A percentile compares a stretch with the other conserved stretches of the same genome.
phyloP scores from a whole-genome alignment of 108 stramenopile genomes.

The Skeletonema marinoi region DNA sequence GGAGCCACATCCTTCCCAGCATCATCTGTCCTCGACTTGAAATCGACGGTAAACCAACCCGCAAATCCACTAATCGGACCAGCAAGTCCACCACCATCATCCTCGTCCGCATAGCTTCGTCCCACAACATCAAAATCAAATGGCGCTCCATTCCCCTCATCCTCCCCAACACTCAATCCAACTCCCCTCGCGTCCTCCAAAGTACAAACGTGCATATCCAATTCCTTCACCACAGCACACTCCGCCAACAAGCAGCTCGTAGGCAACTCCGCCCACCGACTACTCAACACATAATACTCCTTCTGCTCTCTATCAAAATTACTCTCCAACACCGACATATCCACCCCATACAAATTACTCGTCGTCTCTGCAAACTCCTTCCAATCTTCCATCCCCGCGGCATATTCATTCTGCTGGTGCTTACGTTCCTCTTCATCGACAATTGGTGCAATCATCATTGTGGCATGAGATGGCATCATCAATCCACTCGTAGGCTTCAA shows the following conservation, averaged over 20 bases:
- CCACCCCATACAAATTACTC: conserved; percentile 83
- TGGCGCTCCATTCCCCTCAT: conserved; percentile 41
- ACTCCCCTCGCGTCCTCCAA: conserved; percentile 91
- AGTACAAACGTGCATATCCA: conserved; percentile 95
- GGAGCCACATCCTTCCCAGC: conserved; percentile 67
- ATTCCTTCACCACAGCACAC: conserved; percentile 71
- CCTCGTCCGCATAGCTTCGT: conserved; percentile 11
- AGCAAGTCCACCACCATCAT: neutral
- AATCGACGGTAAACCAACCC: conserved; percentile 98
- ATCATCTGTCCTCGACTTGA: conserved; percentile 81
- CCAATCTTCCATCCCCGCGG: conserved; percentile 92
- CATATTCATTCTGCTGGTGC: conserved; percentile 75
- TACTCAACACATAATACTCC: conserved; percentile 91
- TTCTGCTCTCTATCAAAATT: conserved; percentile 94
- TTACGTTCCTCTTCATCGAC: conserved; percentile 92
- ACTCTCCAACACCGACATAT: conserved; percentile 83
- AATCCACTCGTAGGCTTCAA: conserved; percentile 69
- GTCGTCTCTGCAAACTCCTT: conserved; percentile 87
- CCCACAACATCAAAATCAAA: conserved; percentile 84
- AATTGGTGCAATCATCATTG: conserved; percentile 94
- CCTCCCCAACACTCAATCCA: conserved; percentile 40
- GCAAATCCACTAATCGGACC: conserved; percentile 93
- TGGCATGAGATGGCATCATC: conserved; percentile 95
- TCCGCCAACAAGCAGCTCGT: conserved; percentile 82
- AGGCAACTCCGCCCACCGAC: conserved; percentile 93